Evolutionary conservation across 2,329 filamentous ascomycete genomes (phyloP).

Genomic region (Neocatenulostroma microsporum): DNA sequence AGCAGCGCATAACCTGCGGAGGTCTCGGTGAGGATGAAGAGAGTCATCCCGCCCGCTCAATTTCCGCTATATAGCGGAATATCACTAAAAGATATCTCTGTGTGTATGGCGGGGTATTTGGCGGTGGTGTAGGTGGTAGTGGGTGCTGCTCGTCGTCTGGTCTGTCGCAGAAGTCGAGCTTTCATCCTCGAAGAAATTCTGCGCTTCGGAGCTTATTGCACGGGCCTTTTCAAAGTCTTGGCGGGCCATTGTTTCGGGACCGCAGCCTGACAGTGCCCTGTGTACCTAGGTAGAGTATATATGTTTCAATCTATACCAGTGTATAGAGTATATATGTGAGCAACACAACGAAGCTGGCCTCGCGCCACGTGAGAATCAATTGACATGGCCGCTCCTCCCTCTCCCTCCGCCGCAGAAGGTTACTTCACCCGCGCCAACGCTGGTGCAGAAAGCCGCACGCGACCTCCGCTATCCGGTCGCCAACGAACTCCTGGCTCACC

Average conservation of each 20-base stretch:
- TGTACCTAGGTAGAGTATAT: too few relatives aligned
- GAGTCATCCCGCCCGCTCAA: constrained; percentile 33
- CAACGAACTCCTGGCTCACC: constrained; percentile 24
- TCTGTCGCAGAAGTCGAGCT: background rate
- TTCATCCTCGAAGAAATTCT: too few relatives aligned
- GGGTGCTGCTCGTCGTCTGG: background rate
- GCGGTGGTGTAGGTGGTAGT: too few relatives aligned
- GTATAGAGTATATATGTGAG: too few relatives aligned
- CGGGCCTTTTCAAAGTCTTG: too few relatives aligned
- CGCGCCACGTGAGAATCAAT: background rate
- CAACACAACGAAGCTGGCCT: background rate
- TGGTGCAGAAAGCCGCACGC: constrained; percentile 14
- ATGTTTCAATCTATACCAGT: too few relatives aligned
- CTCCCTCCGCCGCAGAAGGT: constrained; percentile 9
- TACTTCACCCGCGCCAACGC: constrained; percentile 12
- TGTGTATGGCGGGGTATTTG: too few relatives aligned
- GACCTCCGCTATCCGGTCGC: constrained; percentile 9
- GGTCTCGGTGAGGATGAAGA: constrained; percentile 87
- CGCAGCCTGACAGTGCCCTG: too few relatives aligned
- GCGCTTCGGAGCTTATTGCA: too few relatives aligned
- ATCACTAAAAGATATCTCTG: too few relatives aligned
- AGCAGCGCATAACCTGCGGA: constrained; percentile 96
- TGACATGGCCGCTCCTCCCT: background rate
- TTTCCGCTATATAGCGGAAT: background rate
- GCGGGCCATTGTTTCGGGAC: too few relatives aligned